These are phyloP conservation scores for Ceratocystis huliohia DNA, from an alignment of 2,329 filamentous ascomycete genomes.

Conservation along the genomic window DNA sequence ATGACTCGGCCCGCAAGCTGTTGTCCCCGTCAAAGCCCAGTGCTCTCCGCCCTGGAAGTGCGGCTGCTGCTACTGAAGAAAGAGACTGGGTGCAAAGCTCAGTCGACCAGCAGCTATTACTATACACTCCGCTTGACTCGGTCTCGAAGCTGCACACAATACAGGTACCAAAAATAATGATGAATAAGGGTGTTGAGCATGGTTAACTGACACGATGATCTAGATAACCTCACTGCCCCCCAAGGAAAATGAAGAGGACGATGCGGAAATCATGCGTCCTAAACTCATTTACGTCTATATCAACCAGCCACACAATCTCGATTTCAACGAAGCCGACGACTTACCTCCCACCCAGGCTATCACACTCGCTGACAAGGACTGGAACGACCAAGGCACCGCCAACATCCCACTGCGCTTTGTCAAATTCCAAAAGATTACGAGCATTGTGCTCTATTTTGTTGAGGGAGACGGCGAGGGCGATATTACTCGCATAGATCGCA, in stretches of 20 bases:
- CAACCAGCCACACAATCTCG: constrained; percentile 79
- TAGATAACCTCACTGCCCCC: constrained; percentile 74
- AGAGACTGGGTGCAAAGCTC: constrained; percentile 93
- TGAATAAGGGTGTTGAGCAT: constrained; percentile 20
- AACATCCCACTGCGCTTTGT: constrained; percentile 71
- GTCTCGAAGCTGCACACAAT: constrained; percentile 80
- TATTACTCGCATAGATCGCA: constrained; percentile 68
- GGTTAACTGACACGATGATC: constrained; percentile 24
- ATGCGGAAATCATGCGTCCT: constrained; percentile 65
- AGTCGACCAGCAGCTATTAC: constrained; percentile 89
- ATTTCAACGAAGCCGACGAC: constrained; percentile 90
- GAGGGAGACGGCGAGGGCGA: constrained; percentile 71
- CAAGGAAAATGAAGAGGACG: constrained; percentile 49
- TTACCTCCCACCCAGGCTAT: constrained; percentile 68
- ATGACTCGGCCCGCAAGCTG: constrained; percentile 58
- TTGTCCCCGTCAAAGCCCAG: constrained; percentile 60
- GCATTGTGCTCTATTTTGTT: constrained; percentile 75
- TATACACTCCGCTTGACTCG: constrained; percentile 81
- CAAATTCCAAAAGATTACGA: constrained; percentile 92
- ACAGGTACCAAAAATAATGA: constrained; percentile 36
- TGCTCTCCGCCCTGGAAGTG: constrained; percentile 42
- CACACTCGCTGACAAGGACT: constrained; percentile 61
- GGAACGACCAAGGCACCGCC: constrained; percentile 66
- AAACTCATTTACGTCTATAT: constrained; percentile 73
- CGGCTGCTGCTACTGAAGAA: constrained; percentile 31